Base-by-base conservation (phyloP, 164 flowering plant species). In the Macadamia tetraphylla region DNA sequence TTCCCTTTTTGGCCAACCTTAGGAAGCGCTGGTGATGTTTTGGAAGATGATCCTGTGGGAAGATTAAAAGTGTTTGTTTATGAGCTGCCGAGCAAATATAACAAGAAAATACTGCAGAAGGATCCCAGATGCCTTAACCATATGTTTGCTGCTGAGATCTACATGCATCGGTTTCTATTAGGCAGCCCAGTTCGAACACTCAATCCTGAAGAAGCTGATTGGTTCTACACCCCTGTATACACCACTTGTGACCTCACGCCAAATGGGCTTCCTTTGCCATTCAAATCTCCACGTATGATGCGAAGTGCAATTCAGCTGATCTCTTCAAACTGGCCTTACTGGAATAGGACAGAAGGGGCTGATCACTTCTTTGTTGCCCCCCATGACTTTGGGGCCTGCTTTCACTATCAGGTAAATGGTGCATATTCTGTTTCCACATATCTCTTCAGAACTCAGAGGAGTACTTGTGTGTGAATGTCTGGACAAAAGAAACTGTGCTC, bases 11-110 rank as follows among this genome's bases (percentile, higher is more conserved):
- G 6, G 40, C 30, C 43, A 10, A 65, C 51, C 79, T 72, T 56
- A 92, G 98, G 98, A 65, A 94, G 97, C 78, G 98, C 98, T 75
- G 97, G 98, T 70, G 98, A 94, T 87, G 98, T 94, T 59, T 80
- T 94, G 86, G 98, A 94, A 72, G 98, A 94, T 75, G 84, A 94
- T 78, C 98, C 97, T 1, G 92, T 94, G 46, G 98, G 97, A 71
- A 85, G 96, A 79, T 73, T 94, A 76, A 94, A 94, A 77, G 98
- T 94, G 61, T 94, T 86, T 81, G 96, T 94, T 43, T 94, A 94
- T 81, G 97, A 94, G 68, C 90, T 94, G 58, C 97, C 98, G 9
- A 94, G 97, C 85, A 94, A 94, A 80, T 94, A 94, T 77, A 91
- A 91, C 82, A 94, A 83, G 75, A 94, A 91, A 76, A 86, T 90